A percentile compares a stretch with the other conserved stretches of the same genome.
Evolutionary conservation across 129 eudicot species (phyloP).

Genomic region (Ambrosia artemisiifolia): DNA sequence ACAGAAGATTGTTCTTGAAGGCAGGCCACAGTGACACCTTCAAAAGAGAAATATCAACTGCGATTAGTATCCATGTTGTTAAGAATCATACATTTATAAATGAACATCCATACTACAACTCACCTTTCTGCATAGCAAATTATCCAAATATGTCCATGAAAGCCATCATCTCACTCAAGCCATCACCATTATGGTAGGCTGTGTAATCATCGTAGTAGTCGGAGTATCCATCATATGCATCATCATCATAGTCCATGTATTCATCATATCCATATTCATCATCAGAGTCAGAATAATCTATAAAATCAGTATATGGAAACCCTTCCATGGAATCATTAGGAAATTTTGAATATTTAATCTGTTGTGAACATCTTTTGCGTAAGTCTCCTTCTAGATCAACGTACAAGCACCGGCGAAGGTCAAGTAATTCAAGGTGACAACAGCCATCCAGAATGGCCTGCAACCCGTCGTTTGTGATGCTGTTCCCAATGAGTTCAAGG

Average conservation of each 20-base stretch:
- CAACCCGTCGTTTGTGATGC: neutral
- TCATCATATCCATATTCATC: neutral
- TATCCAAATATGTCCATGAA: neutral
- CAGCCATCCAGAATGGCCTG: neutral
- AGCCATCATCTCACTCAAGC: constrained; percentile 1
- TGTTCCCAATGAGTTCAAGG: neutral
- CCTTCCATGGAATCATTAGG: neutral
- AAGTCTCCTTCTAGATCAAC: neutral
- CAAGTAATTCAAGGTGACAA: neutral
- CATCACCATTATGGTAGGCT: neutral
- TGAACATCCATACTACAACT: neutral
- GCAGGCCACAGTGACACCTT: neutral
- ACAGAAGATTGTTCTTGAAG: neutral
- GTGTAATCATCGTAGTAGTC: neutral
- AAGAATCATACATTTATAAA: neutral
- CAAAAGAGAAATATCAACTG: neutral
- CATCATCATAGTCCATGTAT: neutral
- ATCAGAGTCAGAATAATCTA: neutral
- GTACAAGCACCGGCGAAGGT: neutral
- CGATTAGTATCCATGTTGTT: neutral
- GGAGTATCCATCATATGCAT: neutral
- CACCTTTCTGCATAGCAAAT: neutral
- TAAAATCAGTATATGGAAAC: neutral
- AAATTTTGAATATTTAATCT: neutral
- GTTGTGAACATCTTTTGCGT: neutral